Percentiles rank a stretch among this genome's conserved stretches.
These are phyloP conservation scores for Clitocybe nebularis DNA, from an alignment of 1,284 basidiomycete species.

Conservation along the genomic window DNA sequence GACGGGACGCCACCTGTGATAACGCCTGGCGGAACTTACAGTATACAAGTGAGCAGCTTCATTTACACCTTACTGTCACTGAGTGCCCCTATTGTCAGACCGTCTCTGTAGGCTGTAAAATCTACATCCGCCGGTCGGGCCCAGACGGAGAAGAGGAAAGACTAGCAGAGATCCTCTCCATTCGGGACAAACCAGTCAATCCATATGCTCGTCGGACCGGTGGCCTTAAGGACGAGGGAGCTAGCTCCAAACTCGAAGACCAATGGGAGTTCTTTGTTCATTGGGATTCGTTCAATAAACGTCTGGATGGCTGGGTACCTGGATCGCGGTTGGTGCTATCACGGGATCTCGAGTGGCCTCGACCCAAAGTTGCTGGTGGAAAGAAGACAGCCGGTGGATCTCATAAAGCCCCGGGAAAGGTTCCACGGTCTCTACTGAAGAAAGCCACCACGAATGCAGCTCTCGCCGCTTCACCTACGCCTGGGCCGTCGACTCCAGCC, in stretches of 20 bases:
- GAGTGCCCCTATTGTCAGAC: constrained; percentile 46
- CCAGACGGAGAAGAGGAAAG: constrained; percentile 81
- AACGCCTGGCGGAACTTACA: constrained; percentile 71
- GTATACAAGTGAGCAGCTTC: constrained; percentile 55
- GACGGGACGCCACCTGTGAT: constrained; percentile 57
- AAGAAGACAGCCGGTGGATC: constrained; percentile 44
- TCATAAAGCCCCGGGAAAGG: constrained; percentile 63
- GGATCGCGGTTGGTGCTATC: constrained; percentile 82
- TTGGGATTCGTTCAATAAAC: constrained; percentile 98
- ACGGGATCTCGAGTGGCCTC: constrained; percentile 94
- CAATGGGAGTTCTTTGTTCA: constrained; percentile 95
- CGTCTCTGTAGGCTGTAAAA: constrained; percentile 88
- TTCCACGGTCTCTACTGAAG: constrained; percentile 57
- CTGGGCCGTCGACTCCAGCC: constrained; percentile 45
- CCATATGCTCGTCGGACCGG: constrained; percentile 49
- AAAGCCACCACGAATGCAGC: constrained; percentile 76
- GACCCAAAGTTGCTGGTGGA: constrained; percentile 67
- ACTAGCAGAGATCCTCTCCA: constrained; percentile 90
- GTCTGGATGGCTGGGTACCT: constrained; percentile 97
- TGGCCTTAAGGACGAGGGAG: constrained; percentile 39
- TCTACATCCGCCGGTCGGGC: constrained; percentile 81
- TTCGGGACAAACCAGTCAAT: constrained; percentile 78
- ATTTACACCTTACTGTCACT: constrained; percentile 17
- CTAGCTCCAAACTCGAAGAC: constrained; percentile 57
- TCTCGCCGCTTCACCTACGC: constrained; percentile 48